These are phyloP conservation scores for Dioszegia crocea DNA, from an alignment of 768 basidiomycete species.

Conservation along the genomic window DNA sequence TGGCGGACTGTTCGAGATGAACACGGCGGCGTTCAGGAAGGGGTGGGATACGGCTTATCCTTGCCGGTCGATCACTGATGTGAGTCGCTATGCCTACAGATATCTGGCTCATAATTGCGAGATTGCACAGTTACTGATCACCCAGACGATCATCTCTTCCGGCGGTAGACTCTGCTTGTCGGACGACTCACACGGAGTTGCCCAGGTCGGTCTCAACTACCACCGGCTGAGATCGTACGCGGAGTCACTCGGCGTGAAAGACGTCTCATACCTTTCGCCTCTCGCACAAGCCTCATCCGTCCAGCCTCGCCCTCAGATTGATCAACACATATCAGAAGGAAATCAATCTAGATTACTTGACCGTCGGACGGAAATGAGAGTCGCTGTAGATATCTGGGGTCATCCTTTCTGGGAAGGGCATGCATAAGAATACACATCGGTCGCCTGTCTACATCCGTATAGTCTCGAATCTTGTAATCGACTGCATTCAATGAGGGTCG, in stretches of 20 bases:
- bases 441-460: no score
- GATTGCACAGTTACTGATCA: neutral
- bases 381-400: neutral
- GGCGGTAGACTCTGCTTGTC: conserved; percentile 79
- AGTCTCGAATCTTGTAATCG: neutral
- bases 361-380: no score
- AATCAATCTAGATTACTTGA: no score
- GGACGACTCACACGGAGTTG: conserved; percentile 92
- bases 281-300: no score
- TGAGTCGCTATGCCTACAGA: conserved; percentile 48
- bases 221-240: conserved; percentile 63
- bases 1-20: conserved; percentile 89
- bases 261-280: conserved; percentile 50
- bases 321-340: no score
- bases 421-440: no score
- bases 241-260: conserved; percentile 57
- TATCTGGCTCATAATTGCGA: neutral
- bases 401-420: conserved; percentile 3
- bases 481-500: no score
- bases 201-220: conserved; percentile 84
- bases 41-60: conserved; percentile 85
- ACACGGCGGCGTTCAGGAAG: conserved; percentile 87
- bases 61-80: conserved; percentile 69
- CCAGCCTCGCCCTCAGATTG: no score
- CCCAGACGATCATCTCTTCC: conserved; percentile 60